Base-by-base conservation (phyloP, 2,329 filamentous ascomycete species). In the Ampelomyces quisqualis region DNA sequence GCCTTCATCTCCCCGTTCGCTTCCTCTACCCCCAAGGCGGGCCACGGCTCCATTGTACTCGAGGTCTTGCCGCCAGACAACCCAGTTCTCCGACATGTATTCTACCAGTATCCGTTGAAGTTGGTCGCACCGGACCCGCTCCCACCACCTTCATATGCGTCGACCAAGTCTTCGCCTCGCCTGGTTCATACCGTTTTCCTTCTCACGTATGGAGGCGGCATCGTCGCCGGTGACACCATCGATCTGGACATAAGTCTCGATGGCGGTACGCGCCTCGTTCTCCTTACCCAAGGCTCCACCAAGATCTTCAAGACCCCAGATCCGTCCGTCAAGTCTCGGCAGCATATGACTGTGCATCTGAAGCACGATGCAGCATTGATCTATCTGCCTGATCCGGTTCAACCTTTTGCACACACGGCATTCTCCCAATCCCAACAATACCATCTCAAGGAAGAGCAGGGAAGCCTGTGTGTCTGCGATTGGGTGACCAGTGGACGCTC, bases 81-180 rank as follows among this genome's bases (percentile, higher is more conserved):
- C 33, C 88, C 88, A 10, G 82, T 83, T 31, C 77, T 95, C 20
- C 81, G 84, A 46, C 80, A 77, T 21, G 80, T 95, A 52, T 84
- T 84, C 23, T 97, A 94, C 65, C 89, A 95, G 66, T 98, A 97
- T 61, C 93, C 93, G 1, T 77, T 98, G 32, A 98, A 98, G 69
- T 79, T 98, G 42, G 88, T 98, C 47, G 86, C 90, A 0, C 89
- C 91, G 1, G 78, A 84, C 10, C 80, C 85, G 8, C 74, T 83
- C 5, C 76, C 78, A 33, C 73, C 79, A 27, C 77, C 83, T 41
- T 76, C 53, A 8, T 33, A 37, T 50, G 50, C 23, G 24, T 21
- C 32, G n/a, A 32, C 35, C 20, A 21, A 23, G 10, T 30, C 52
- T 21, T 30, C 66, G 22, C 71, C 67, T 27, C 37, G 48, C 15